phyloP scores from a whole-genome alignment of 1,284 basidiomycete genomes.

The Cutaneotrichosporon cyanovorans region DNA sequence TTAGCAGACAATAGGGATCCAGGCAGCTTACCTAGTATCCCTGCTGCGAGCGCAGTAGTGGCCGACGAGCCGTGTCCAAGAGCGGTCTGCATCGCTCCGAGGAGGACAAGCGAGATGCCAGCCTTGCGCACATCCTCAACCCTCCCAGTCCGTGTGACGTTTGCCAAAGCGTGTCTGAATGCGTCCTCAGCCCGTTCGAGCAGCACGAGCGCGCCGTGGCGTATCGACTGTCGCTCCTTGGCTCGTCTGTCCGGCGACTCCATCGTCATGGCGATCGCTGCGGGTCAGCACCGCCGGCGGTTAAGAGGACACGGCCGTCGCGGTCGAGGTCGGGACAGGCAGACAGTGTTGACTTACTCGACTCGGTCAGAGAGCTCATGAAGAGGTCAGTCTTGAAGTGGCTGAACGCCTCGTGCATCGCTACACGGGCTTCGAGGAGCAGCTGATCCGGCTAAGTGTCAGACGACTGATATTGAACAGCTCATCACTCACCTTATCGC shows the following conservation, averaged over 20 bases:
- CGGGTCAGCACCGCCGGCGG: background rate
- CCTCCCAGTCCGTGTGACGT: slow-evolving; percentile 56
- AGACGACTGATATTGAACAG: too few relatives aligned
- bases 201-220: slow-evolving; percentile 57
- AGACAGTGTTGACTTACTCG: slow-evolving; percentile 52
- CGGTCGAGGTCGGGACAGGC: too few relatives aligned
- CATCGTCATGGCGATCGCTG: slow-evolving; percentile 78
- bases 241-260: slow-evolving; percentile 55
- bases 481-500: slow-evolving; percentile 21
- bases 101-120: slow-evolving; percentile 60
- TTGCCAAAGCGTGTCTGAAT: slow-evolving; percentile 59
- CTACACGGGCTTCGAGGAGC: slow-evolving; percentile 63
- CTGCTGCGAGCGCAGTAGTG: slow-evolving; percentile 54
- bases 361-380: slow-evolving; percentile 75
- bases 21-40: slow-evolving; percentile 60
- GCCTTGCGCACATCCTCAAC: slow-evolving; percentile 66
- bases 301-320: too few relatives aligned
- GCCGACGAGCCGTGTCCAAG: slow-evolving; percentile 56
- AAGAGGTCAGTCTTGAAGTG: slow-evolving; percentile 76
- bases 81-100: slow-evolving; percentile 68
- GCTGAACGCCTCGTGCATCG: slow-evolving; percentile 64
- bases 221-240: slow-evolving; percentile 44
- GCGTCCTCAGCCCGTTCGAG: slow-evolving; percentile 61
- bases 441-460: slow-evolving; percentile 69
- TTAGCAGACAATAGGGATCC: background rate